phyloP scores from a whole-genome alignment of 441 rosid genomes.

The Populus hybrid region DNA sequence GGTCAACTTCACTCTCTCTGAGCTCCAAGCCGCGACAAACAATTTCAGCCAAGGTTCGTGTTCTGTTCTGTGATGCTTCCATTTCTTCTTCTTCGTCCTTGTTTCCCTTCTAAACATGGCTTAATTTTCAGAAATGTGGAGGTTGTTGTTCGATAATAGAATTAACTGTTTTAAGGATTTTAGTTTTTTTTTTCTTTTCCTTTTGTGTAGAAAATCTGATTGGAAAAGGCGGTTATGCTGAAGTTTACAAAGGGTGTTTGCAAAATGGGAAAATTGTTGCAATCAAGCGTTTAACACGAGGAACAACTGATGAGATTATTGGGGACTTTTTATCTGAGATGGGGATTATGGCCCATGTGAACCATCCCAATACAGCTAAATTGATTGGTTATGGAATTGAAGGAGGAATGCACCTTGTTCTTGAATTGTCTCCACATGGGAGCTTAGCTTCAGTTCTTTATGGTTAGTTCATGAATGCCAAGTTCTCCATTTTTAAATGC shows the following conservation, averaged over 20 bases:
- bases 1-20: constrained; percentile 45
- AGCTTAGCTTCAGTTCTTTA: constrained; percentile 75
- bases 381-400: constrained; percentile 74
- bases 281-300: constrained; percentile 56
- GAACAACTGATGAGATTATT: constrained; percentile 54
- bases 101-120: neutral
- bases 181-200: neutral
- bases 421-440: constrained; percentile 70
- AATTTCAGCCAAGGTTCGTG: constrained; percentile 52
- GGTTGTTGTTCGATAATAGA: neutral
- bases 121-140: neutral
- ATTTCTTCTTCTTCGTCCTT: too few relatives aligned
- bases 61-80: neutral
- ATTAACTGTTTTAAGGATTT: neutral
- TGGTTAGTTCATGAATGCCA: constrained; percentile 35
- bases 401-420: constrained; percentile 83
- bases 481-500: neutral
- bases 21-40: constrained; percentile 65
- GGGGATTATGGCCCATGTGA: constrained; percentile 83
- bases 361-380: constrained; percentile 70
- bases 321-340: constrained; percentile 69
- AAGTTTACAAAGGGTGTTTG: constrained; percentile 63
- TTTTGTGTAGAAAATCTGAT: constrained; percentile 53
- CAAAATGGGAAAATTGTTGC: constrained; percentile 55
- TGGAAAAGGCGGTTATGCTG: constrained; percentile 85